Conservation (phyloP, 257 asterid genomes). For the Forsythia viridissima region DNA sequence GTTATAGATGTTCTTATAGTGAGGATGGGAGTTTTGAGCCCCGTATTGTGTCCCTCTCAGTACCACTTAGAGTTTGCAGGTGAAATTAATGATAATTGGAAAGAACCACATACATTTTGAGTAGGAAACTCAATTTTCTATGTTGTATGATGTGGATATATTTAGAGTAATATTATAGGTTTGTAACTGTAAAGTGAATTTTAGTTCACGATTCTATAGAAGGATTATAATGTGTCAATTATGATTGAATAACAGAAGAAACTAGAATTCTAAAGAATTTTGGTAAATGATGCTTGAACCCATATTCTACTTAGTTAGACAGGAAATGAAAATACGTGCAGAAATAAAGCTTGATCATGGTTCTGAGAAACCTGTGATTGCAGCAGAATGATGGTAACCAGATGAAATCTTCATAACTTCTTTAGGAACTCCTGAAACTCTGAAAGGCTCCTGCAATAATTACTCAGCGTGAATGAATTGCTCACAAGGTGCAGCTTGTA, state of each 20-base stretch:
- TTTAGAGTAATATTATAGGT: not conserved
- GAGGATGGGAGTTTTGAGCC: too few relatives aligned
- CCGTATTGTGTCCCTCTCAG: too few relatives aligned
- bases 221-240: not conserved
- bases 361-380: conserved; percentile 69
- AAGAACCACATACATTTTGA: not conserved
- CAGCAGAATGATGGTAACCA: conserved; percentile 96
- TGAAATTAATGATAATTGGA: not conserved
- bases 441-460: conserved; percentile 65
- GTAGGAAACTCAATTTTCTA: not conserved
- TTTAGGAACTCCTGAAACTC: conserved; percentile 61
- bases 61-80: not conserved
- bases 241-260: not conserved
- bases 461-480: conserved; percentile 24
- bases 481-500: conserved; percentile 1
- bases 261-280: conserved; percentile 8
- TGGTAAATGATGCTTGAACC: not conserved
- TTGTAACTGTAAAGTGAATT: not conserved
- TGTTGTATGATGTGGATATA: not conserved
- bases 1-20: too few relatives aligned
- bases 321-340: not conserved
- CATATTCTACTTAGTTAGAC: conserved; percentile 1
- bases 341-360: not conserved
- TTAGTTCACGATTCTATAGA: not conserved
- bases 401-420: conserved; percentile 66